phyloP scores from a whole-genome alignment of 257 asterid genomes.

The Nicotiana undulata region DNA sequence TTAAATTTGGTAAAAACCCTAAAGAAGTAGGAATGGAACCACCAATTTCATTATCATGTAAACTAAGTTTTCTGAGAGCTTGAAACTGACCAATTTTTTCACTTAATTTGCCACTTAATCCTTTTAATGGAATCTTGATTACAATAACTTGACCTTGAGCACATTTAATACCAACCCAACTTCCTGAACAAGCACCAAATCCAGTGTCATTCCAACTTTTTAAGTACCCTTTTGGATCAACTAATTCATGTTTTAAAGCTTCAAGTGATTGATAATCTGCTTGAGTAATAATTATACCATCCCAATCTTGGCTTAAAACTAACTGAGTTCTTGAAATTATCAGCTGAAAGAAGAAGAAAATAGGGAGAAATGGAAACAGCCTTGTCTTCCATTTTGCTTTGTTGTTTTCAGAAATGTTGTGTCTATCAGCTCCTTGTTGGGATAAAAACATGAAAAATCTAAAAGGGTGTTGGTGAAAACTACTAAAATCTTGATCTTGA shows the following conservation, averaged over 20 bases:
- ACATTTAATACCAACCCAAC: slow-evolving; percentile 86
- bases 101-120: slow-evolving; percentile 61
- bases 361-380: slow-evolving; percentile 1
- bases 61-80: slow-evolving; percentile 77
- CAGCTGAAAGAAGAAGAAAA: slow-evolving; percentile 20
- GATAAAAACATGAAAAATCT: slow-evolving; percentile 3
- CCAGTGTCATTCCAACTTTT: slow-evolving; percentile 84
- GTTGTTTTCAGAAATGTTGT: slow-evolving; percentile 7
- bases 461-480: slow-evolving; percentile 7
- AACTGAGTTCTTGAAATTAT: slow-evolving; percentile 15
- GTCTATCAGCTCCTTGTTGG: slow-evolving; percentile 4
- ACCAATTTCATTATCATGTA: slow-evolving; percentile 66
- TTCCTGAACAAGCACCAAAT: slow-evolving; percentile 81
- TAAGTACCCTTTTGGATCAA: slow-evolving; percentile 78
- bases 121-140: slow-evolving; percentile 86
- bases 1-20: slow-evolving; percentile 62
- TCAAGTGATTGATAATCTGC: slow-evolving; percentile 74
- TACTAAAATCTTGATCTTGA: background rate
- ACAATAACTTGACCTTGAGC: slow-evolving; percentile 91
- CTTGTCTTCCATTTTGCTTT: slow-evolving; percentile 31
- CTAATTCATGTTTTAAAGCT: slow-evolving; percentile 61
- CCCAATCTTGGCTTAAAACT: slow-evolving; percentile 54
- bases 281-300: slow-evolving; percentile 69
- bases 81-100: slow-evolving; percentile 70
- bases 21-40: slow-evolving; percentile 68